Base-by-base conservation (phyloP, 2,329 filamentous ascomycete species). In the Alternaria postmessia region DNA sequence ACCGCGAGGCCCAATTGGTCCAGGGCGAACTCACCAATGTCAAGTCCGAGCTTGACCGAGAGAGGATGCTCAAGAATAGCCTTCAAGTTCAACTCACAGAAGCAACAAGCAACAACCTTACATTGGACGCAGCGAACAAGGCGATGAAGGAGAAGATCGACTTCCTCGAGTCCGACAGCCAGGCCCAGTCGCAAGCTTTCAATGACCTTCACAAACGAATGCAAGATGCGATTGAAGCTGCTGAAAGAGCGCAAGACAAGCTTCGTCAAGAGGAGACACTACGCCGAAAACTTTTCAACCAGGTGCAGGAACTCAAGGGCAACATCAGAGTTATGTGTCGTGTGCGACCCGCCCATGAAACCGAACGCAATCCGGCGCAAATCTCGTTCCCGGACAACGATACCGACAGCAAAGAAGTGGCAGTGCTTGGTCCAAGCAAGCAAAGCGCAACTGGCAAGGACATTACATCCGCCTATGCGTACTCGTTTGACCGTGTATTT, bases 291-390 rank as follows among this genome's bases (percentile, higher is more conserved):
- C 86, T 99, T 0, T 97, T 98, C 82, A 98, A 98, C 79, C 95
- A 96, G 77, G 94, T 99, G 47, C 93, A 99, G 77, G 95, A 99
- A 75, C 87, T 99, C 61, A 97, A 97, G 78, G 95, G 95, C 71
- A 99, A 99, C 75, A 99, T 99, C 72, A 91, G 95, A 20, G 95
- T 99, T 67, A 99, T 99, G 88, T 98, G 94, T 75, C 89, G 95
- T 75, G 94, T 98, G 28, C 90, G 96, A 41, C 95, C 95, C 1
- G 83, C 90, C 91, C 22, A 72, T 56, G 62, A 83, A 83, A 24
- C 81, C 0, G 89, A 91, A 58, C 79, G 80, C 8, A 84, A 88
- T 24, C 83, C 87, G 12, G 93, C 94, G 3, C 86, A 87, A 51
- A 91, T 98, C 65, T 84, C 86, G 2, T 97, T 92, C 67, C 93